Base-by-base conservation (phyloP, 2,329 filamentous ascomycete genomes). In the Emericellopsis cladophorae region DNA sequence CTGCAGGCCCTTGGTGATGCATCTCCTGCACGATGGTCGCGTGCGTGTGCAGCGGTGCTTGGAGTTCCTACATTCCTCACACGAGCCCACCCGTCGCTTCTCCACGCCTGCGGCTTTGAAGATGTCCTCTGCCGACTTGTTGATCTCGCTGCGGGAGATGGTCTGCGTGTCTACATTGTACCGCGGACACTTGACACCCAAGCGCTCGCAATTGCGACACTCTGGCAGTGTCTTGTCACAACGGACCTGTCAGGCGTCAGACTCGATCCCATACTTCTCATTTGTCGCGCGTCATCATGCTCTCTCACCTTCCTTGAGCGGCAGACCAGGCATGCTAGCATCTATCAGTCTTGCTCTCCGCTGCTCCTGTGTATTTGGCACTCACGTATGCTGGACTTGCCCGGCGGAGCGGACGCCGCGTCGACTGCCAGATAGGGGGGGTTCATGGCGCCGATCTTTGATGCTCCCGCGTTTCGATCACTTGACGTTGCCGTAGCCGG, bases 41-140 rank as follows among this genome's bases (percentile, higher is more conserved):
- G 50, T 51, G 35, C 48, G 47, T 14, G 50, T 45, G 42, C 54
- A 55, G 15, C 50, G 47, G 36, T 51, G 45, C 45, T 56, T 56
- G 9, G 50, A 47, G 6, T 41, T 34, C 22, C 52, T 49, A 21
- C 54, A 56, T 36, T 52, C 52, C 16, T 51, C 41, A 39, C 53
- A 56, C 4, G 54, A 53, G 10, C 52, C 50, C 16, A 55, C 46
- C 14, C 48, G 44, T 10, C 53, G 48, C 42, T 51, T 56, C 39
- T 54, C 51, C 23, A 56, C 45, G 29, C 52, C 51, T 6, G 54
- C 42, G 8, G 46, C 49, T 16, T 43, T 44, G 43, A 54, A 56
- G 40, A 56, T 54, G 42, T 49, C 46, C 22, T 53, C 47, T 32
- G 51, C 47, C 4, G 48, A 48, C 36, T 49, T 46, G 31, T 49